Conservation (phyloP, 805 yeast genomes). For the Maudiozyma barnettii region DNA sequence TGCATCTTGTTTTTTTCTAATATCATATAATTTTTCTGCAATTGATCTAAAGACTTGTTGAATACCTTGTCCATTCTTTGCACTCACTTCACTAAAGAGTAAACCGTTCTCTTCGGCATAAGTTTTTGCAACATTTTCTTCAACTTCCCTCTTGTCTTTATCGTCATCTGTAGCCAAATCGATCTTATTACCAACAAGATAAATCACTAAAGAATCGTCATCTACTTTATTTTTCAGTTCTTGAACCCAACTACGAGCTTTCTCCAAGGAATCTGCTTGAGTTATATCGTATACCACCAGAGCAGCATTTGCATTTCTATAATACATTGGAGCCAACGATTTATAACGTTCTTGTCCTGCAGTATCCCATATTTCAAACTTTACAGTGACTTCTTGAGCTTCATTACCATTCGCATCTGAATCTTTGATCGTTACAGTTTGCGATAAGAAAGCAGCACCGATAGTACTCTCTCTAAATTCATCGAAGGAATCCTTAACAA, state of each 20-base stretch:
- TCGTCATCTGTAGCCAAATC: constrained; percentile 72
- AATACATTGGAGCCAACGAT: constrained; percentile 75
- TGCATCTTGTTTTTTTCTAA: constrained; percentile 14
- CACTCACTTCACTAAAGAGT: constrained; percentile 46
- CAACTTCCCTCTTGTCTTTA: constrained; percentile 38
- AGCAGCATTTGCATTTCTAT: constrained; percentile 74
- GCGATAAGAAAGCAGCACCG: constrained; percentile 97
- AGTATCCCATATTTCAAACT: constrained; percentile 82
- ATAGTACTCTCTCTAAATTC: constrained; percentile 81
- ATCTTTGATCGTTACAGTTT: constrained; percentile 39
- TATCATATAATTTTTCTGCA: constrained; percentile 36
- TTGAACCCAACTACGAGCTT: constrained; percentile 85
- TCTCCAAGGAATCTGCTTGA: constrained; percentile 56
- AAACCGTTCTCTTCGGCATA: constrained; percentile 47
- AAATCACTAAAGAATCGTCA: constrained; percentile 61
- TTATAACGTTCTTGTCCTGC: constrained; percentile 92
- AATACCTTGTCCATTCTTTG: constrained; percentile 46
- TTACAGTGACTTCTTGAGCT: constrained; percentile 27
- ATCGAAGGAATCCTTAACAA: constrained; percentile 66
- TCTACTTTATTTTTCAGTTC: constrained; percentile 81
- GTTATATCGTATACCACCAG: constrained; percentile 81
- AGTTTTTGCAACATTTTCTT: constrained; percentile 38
- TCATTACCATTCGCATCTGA: neutral
- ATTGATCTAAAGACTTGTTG: constrained; percentile 39
- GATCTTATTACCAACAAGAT: constrained; percentile 77